Percentiles rank a stretch among this genome's conserved stretches.
phyloP scores from a whole-genome alignment of 2,329 filamentous ascomycete genomes.

The Diaporthe humulicola region DNA sequence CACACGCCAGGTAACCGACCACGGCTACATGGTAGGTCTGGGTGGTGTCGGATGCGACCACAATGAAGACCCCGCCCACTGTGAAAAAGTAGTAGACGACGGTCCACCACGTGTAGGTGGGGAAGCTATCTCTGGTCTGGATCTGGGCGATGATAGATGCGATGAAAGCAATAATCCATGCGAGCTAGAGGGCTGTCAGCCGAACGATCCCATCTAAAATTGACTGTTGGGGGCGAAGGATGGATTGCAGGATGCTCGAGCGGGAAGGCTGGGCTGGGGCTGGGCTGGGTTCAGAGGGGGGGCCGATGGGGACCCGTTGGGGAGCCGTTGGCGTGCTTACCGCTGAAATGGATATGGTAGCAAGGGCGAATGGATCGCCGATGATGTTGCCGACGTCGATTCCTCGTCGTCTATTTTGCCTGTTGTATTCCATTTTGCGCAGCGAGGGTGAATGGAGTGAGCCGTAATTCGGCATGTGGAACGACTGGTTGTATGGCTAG shows the following conservation, averaged over 20 bases:
- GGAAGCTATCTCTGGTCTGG: constrained; percentile 69
- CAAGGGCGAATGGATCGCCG: constrained; percentile 95
- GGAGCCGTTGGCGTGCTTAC: constrained; percentile 69
- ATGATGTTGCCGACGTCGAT: constrained; percentile 91
- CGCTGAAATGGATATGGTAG: constrained; percentile 90
- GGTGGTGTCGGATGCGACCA: constrained; percentile 86
- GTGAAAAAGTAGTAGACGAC: constrained; percentile 87
- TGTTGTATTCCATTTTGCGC: constrained; percentile 83
- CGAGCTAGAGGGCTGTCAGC: constrained; percentile 72
- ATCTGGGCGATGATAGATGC: constrained; percentile 81
- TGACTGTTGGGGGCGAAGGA: constrained; percentile 24
- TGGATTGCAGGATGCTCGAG: constrained; percentile 11
- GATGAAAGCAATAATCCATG: constrained; percentile 94
- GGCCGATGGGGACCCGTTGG: too few species aligned
- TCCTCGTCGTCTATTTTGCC: constrained; percentile 68
- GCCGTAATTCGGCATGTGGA: constrained; percentile 81
- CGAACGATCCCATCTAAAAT: constrained; percentile 23
- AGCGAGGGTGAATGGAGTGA: constrained; percentile 80
- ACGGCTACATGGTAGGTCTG: constrained; percentile 93
- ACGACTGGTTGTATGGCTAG: constrained; percentile 11
- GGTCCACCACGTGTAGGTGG: constrained; percentile 94
- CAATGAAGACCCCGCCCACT: constrained; percentile 83
- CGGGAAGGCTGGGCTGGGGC: constrained; percentile 4
- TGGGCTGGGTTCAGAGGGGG: constrained; percentile 11
- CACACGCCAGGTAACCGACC: constrained; percentile 87